phyloP scores from a whole-genome alignment of 108 stramenopile genomes.

The Skeletonema tropicum region DNA sequence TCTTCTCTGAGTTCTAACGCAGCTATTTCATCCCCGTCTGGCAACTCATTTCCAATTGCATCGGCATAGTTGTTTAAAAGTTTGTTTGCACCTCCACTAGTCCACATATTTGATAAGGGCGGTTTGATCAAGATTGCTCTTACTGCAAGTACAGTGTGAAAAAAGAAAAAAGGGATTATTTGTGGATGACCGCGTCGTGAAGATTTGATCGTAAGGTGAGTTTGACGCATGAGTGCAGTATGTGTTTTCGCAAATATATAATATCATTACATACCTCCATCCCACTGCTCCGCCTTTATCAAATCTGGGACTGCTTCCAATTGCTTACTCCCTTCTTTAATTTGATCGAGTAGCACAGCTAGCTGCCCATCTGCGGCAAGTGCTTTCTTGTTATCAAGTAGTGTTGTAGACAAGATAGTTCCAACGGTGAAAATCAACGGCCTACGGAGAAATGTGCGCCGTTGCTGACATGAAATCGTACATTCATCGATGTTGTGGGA shows the following conservation, averaged over 20 bases:
- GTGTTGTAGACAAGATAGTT: conserved; percentile 6
- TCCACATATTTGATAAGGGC: conserved; percentile 66
- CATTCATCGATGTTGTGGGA: neutral
- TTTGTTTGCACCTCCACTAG: conserved; percentile 43
- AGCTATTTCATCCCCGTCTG: conserved; percentile 79
- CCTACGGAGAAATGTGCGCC: neutral
- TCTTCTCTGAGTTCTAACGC: conserved; percentile 79
- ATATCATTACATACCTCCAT: conserved; percentile 39
- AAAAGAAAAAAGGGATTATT: neutral
- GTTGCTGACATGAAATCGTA: neutral
- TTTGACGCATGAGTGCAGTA: neutral
- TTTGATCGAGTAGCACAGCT: conserved; percentile 20
- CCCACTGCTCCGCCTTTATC: conserved; percentile 84
- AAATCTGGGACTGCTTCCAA: conserved; percentile 66
- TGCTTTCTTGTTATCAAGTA: conserved; percentile 2
- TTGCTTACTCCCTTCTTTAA: conserved; percentile 58
- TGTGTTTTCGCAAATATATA: too few species aligned
- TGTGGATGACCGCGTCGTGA: neutral
- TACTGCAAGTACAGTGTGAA: conserved; percentile 23
- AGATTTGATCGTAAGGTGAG: neutral
- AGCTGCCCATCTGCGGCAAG: conserved; percentile 27
- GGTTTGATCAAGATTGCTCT: conserved; percentile 68
- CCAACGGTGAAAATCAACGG: neutral
- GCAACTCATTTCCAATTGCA: conserved; percentile 58
- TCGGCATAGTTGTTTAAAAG: conserved; percentile 63